Conservation (phyloP, 202 grass and related monocot species). For the Sporobolus alterniflorus region DNA sequence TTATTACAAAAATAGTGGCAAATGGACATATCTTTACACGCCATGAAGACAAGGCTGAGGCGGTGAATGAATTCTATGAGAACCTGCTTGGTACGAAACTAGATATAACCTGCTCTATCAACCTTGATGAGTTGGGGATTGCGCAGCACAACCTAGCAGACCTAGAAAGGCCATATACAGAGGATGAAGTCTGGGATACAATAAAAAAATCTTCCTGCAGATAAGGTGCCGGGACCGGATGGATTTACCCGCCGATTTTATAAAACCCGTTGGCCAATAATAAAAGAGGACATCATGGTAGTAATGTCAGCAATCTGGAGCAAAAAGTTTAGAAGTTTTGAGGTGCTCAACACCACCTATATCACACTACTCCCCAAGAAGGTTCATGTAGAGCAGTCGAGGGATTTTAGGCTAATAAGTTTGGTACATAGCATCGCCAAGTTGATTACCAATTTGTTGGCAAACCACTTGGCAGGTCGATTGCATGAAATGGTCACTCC, state of each 20-base stretch:
- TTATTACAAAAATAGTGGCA: not conserved
- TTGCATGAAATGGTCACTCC: no score
- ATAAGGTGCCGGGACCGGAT: not conserved
- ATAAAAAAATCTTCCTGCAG: not conserved
- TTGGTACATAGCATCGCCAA: not conserved
- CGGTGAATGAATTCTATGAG: no score
- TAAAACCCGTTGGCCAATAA: not conserved
- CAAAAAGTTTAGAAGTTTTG: not conserved
- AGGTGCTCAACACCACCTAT: not conserved
- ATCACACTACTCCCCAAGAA: not conserved
- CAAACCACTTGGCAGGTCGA: no score
- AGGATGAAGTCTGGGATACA: not conserved
- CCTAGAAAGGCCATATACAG: not conserved
- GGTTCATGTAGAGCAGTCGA: fast-evolving
- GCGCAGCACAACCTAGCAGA: not conserved
- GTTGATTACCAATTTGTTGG: not conserved
- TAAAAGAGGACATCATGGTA: not conserved
- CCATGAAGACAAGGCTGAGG: not conserved
- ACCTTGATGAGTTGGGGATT: not conserved
- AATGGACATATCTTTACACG: not conserved
- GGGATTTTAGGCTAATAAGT: not conserved
- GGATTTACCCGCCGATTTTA: not conserved
- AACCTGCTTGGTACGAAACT: not conserved
- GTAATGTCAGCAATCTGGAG: not conserved
- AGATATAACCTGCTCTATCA: not conserved